phyloP scores from a whole-genome alignment of 768 basidiomycete genomes.

The Lactarius quietus region DNA sequence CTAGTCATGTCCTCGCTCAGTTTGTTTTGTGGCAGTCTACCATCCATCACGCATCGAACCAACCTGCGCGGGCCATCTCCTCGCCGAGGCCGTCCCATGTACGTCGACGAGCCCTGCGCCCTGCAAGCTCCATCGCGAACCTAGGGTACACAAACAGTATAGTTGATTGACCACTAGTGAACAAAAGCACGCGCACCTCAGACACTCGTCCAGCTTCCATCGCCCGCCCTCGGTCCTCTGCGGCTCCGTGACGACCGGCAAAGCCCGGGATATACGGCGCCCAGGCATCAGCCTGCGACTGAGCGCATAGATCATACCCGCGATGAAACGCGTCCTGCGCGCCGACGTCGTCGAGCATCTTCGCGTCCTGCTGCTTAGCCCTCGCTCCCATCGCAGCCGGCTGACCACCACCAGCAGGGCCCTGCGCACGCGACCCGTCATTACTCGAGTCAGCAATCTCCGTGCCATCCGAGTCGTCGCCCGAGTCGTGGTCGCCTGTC shows the following conservation, averaged over 20 bases:
- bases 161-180: neutral
- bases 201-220: constrained; percentile 81
- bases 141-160: constrained; percentile 35
- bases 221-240: constrained; percentile 36
- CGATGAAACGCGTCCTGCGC: constrained; percentile 82
- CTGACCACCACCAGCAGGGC: neutral
- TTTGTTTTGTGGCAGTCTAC: neutral
- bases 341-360: constrained; percentile 62
- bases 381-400: no score
- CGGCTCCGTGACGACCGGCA: constrained; percentile 22
- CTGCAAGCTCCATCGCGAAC: constrained; percentile 81
- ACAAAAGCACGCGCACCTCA: constrained; percentile 50
- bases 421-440: constrained; percentile 7
- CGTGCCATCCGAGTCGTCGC: constrained; percentile 58
- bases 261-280: constrained; percentile 67
- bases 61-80: constrained; percentile 72
- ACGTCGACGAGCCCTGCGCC: constrained; percentile 61
- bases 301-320: constrained; percentile 82
- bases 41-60: constrained; percentile 52
- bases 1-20: neutral
- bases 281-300: constrained; percentile 71
- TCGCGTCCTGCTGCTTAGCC: neutral
- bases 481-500: constrained; percentile 47
- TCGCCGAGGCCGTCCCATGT: constrained; percentile 67
- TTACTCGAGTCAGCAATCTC: constrained; percentile 45